Percentiles rank a stretch among this genome's conserved stretches.
phyloP scores from a whole-genome alignment of 169 alveolate genomes.

The Cystoisospora suis region DNA sequence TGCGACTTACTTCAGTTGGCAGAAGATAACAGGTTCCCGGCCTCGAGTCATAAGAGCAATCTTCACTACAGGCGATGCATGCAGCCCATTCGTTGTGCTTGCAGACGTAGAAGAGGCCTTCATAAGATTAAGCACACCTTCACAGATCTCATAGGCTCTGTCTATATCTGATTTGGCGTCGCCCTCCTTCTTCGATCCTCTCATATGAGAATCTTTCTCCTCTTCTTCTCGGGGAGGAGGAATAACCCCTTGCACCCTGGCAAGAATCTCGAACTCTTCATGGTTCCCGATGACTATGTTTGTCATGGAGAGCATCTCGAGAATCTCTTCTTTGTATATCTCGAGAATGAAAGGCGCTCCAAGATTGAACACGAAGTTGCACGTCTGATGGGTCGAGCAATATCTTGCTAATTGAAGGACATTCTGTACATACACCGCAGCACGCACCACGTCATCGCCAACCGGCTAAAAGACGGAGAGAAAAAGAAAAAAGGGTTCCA shows the following conservation, averaged over 20 bases:
- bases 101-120: no score
- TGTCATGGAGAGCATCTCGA: conserved; percentile 58
- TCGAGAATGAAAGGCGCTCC: conserved; percentile 78
- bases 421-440: not conserved
- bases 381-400: not conserved
- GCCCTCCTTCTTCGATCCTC: no score
- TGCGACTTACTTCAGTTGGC: not conserved
- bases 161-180: no score
- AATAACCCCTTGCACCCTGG: conserved; percentile 61
- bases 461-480: no score
- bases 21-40: conserved; percentile 44
- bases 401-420: conserved; percentile 53
- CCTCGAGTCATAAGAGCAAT: conserved; percentile 65
- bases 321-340: conserved; percentile 64
- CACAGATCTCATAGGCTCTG: no score
- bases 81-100: no score
- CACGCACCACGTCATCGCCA: no score
- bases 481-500: no score
- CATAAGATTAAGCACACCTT: no score
- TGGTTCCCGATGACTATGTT: conserved; percentile 79
- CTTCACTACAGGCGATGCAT: no score
- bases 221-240: no score
- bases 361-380: conserved; percentile 68
- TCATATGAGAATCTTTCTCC: no score
- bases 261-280: conserved; percentile 72